Evolutionary conservation across 495 filamentous ascomycete species (phyloP).

Genomic region (Platismatia glauca): DNA sequence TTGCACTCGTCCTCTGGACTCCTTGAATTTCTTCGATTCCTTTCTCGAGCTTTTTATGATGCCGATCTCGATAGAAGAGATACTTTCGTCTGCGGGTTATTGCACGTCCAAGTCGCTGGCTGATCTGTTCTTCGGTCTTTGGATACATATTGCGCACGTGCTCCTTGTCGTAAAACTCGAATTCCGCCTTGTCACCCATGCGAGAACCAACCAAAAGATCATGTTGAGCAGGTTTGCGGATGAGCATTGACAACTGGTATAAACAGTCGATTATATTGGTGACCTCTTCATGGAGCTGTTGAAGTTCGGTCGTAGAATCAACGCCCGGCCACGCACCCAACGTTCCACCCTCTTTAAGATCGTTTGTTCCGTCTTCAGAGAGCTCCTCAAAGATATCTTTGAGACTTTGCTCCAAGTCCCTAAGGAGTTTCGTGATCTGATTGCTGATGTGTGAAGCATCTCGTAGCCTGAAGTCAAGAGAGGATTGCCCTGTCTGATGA

Average conservation of each 20-base stretch:
- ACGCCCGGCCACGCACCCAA: neutral
- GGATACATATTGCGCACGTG: conserved; percentile 28
- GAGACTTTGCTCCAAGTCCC: neutral
- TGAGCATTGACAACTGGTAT: conserved; percentile 21
- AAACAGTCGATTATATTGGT: conserved; percentile 17
- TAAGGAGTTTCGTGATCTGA: conserved; percentile 10
- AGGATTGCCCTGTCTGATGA: conserved; percentile 22
- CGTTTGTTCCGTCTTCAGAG: neutral
- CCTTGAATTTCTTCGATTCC: conserved; percentile 1
- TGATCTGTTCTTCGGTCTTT: conserved; percentile 18
- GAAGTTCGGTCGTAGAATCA: conserved; percentile 6
- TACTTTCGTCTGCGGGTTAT: conserved; percentile 36
- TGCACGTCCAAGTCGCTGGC: conserved; percentile 33
- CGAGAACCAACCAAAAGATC: conserved; percentile 28
- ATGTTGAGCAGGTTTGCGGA: conserved; percentile 28
- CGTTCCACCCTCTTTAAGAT: neutral
- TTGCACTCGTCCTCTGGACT: neutral
- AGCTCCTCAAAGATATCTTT: neutral
- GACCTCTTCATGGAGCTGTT: conserved; percentile 7
- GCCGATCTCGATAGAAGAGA: conserved; percentile 34
- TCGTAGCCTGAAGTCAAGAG: conserved; percentile 22
- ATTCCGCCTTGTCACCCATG: conserved; percentile 22
- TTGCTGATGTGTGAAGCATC: conserved; percentile 11
- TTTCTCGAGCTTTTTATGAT: conserved; percentile 31
- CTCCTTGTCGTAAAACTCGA: conserved; percentile 25